These are phyloP conservation scores for Phylloboletellus chloephorus DNA, from an alignment of 1,284 basidiomycete genomes.

Conservation along the genomic window DNA sequence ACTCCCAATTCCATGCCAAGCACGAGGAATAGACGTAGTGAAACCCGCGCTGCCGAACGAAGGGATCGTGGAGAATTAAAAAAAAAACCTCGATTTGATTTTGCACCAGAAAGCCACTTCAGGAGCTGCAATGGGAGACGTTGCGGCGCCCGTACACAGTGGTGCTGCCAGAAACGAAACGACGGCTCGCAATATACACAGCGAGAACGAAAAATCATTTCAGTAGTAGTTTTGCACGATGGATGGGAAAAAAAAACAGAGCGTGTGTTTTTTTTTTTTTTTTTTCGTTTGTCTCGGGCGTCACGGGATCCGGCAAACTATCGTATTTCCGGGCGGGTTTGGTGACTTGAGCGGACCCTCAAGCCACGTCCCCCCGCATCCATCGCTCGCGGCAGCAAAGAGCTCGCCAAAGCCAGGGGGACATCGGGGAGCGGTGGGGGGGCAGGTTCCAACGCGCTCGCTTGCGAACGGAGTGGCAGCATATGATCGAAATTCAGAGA, in stretches of 20 bases:
- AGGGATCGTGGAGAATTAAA: slow-evolving; percentile 8
- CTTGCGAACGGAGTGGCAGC: slow-evolving; percentile 8
- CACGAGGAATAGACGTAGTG: background rate
- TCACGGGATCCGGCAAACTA: too few species aligned
- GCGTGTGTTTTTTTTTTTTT: background rate
- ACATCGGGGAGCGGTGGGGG: too few species aligned
- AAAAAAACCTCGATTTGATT: slow-evolving; percentile 16
- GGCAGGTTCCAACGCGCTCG: background rate
- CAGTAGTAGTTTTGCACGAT: background rate
- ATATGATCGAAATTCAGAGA: too few species aligned
- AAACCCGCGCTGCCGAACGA: slow-evolving; percentile 8
- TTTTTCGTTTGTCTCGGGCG: too few species aligned
- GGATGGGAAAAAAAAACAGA: too few species aligned
- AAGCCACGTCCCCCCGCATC: too few species aligned
- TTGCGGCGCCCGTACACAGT: slow-evolving; percentile 32
- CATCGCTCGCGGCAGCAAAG: too few species aligned
- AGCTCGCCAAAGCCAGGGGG: too few species aligned
- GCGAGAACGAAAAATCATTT: background rate
- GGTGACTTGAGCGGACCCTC: too few species aligned
- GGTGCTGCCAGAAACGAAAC: slow-evolving; percentile 17
- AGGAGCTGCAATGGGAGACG: slow-evolving; percentile 29
- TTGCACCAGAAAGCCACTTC: slow-evolving; percentile 34
- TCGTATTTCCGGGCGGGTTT: too few species aligned
- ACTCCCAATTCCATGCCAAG: slow-evolving; percentile 10
- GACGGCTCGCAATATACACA: background rate